phyloP scores from a whole-genome alignment of 1,139 yeast genomes.

The Scheffersomyces parashehatae region DNA sequence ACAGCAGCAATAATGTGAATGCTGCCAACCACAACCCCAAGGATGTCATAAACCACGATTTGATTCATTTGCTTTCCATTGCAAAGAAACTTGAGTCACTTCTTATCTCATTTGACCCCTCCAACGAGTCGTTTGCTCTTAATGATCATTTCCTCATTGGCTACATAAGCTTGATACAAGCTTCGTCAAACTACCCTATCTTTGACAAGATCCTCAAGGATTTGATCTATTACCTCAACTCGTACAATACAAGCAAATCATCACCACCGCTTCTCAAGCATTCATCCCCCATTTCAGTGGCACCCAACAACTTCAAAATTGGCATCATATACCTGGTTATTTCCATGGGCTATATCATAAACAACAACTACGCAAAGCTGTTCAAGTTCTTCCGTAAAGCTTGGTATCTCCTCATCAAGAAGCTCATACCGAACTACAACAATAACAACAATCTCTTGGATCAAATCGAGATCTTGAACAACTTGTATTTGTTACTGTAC shows the following conservation, averaged over 20 bases:
- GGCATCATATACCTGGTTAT: slow-evolving; percentile 17
- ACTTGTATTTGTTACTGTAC: slow-evolving; percentile 33
- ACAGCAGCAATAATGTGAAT: slow-evolving; percentile 1
- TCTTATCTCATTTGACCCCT: slow-evolving; percentile 17
- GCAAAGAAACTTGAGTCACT: slow-evolving; percentile 30
- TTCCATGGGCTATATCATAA: slow-evolving; percentile 14
- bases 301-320: slow-evolving; percentile 14
- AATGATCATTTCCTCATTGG: slow-evolving; percentile 38
- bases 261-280: slow-evolving; percentile 1
- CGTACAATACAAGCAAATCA: slow-evolving; percentile 10
- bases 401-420: slow-evolving; percentile 47
- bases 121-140: slow-evolving; percentile 13
- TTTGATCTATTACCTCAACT: slow-evolving; percentile 27
- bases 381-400: slow-evolving; percentile 36
- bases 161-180: slow-evolving; percentile 22
- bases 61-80: slow-evolving; percentile 35
- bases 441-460: slow-evolving; percentile 29
- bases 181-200: slow-evolving; percentile 15
- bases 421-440: slow-evolving; percentile 43
- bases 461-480: slow-evolving; percentile 41
- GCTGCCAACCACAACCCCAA: slow-evolving; percentile 4
- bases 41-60: slow-evolving; percentile 20
- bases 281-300: background rate
- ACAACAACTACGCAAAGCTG: slow-evolving; percentile 21
- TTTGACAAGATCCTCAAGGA: slow-evolving; percentile 27